These are phyloP conservation scores for Pachysandra terminalis DNA, from an alignment of 164 flowering plant genomes.

Conservation along the genomic window DNA sequence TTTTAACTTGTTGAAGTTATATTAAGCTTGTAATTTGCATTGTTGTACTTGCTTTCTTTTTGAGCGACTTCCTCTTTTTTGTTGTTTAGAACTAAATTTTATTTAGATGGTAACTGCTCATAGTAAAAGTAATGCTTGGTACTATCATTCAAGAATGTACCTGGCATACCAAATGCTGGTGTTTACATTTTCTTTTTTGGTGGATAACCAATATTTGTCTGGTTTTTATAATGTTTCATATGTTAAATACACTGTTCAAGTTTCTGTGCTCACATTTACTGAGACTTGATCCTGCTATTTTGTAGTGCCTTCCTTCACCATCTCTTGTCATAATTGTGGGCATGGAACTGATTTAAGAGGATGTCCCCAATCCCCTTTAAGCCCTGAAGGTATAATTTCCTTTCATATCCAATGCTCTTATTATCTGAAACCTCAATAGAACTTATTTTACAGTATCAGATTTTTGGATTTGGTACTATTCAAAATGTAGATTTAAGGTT, in stretches of 20 bases:
- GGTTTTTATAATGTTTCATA: no score
- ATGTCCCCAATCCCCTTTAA: conserved; percentile 81
- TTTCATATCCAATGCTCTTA: not conserved
- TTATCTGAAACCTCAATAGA: not conserved
- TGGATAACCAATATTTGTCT: not conserved
- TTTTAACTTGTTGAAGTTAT: not conserved
- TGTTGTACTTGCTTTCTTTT: not conserved
- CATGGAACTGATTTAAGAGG: conserved; percentile 95
- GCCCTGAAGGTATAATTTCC: conserved; percentile 57
- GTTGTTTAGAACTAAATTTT: not conserved
- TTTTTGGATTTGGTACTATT: not conserved
- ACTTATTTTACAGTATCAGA: not conserved
- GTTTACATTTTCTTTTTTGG: not conserved
- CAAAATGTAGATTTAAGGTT: not conserved
- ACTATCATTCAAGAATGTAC: not conserved
- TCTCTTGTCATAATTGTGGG: conserved; percentile 88
- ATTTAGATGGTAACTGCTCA: conserved; percentile 1
- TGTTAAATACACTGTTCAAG: not conserved
- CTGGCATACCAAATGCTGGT: not conserved
- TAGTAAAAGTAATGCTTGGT: not conserved
- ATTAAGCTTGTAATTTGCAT: not conserved
- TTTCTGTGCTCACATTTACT: conserved; percentile 1
- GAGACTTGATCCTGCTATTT: conserved; percentile 9
- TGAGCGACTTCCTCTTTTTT: not conserved
- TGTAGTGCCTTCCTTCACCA: conserved; percentile 84